Evolutionary conservation across 2,329 filamentous ascomycete genomes (phyloP), one percentile per base, ranked within the genome.

Genomic region (Decorospora gaudefroyi): DNA sequence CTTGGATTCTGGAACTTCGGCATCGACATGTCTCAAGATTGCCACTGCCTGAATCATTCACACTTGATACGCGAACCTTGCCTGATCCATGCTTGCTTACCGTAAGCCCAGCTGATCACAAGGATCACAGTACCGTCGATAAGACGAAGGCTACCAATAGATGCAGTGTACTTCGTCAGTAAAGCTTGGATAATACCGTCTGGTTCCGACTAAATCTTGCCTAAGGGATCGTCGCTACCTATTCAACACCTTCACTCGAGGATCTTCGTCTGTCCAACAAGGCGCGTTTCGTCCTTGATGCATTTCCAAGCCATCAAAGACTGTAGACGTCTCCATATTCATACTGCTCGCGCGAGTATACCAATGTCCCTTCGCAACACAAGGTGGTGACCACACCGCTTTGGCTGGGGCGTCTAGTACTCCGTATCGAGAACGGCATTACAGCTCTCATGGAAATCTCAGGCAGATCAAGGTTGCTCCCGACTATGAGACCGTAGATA

Each of bases 401-500:
- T 68, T 64, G 50, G 56, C 63, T 0, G 72, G 73, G 6, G 62
- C 67, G 10, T 72, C 70, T 15, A 74, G 70, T 38, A n/a, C n/a
- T n/a, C n/a, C n/a, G n/a, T n/a, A 74, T 76, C 15, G 55, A 68
- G 3, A 57, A 59, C 28, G 75, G 74, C 1, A 70, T 78, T 4
- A 74, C 72, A 0, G 59, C 77, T 23, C 71, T 72, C 26, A 54
- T 77, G 26, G 61, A 61, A 13, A 44, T 48, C 7, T 48, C 17
- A 65, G 65, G 18, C 30, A 53, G 3, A 51, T 67, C 4, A 35
- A 42, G 1, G 48, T 70, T 7, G 52, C 57, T 5, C 18, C 46
- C 3, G 59, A 69, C 27, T 51, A 59, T 19, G 44, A 51, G n/a
- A 59, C 53, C 4, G 43, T 55, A 1, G 46, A 50, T n/a, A 16